Conservation (phyloP, 139 green algal genomes). For the Zygnema circumcarinatum region DNA sequence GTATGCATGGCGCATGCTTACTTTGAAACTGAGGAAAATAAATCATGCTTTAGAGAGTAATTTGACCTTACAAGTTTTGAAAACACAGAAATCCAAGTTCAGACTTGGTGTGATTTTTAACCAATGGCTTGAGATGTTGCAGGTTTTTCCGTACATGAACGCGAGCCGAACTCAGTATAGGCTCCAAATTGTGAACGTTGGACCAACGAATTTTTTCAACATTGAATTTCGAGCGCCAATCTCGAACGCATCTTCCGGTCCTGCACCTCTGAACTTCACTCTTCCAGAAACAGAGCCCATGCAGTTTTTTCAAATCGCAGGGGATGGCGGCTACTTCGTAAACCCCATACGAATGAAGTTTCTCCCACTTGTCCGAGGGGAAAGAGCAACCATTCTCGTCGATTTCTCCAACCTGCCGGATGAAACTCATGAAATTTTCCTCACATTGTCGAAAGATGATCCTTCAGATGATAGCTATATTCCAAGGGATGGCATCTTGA, state of each 20-base stretch:
- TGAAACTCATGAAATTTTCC: background rate
- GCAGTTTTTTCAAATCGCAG: slow-evolving; percentile 23
- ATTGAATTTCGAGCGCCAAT: background rate
- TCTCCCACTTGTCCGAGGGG: slow-evolving; percentile 21
- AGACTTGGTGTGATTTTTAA: no score
- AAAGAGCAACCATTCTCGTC: slow-evolving; percentile 28
- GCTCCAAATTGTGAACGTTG: slow-evolving; percentile 38
- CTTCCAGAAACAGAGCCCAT: background rate
- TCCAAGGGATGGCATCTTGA: background rate
- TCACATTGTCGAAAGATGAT: background rate
- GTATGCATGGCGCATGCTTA: no score
- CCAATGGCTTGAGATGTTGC: no score
- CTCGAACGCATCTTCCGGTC: no score
- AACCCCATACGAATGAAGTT: background rate
- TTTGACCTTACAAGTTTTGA: no score
- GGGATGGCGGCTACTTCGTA: slow-evolving; percentile 28
- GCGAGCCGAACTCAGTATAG: slow-evolving; percentile 9
- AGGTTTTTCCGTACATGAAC: slow-evolving; percentile 20
- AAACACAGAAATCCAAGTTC: no score
- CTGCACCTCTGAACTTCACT: background rate
- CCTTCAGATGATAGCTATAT: background rate
- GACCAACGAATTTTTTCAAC: slow-evolving; percentile 22
- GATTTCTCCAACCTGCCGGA: slow-evolving; percentile 31
- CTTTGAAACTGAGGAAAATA: no score
- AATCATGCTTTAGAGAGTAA: no score